Conservation (phyloP, 1,284 basidiomycete genomes). For the Apiotrichum gracile region DNA sequence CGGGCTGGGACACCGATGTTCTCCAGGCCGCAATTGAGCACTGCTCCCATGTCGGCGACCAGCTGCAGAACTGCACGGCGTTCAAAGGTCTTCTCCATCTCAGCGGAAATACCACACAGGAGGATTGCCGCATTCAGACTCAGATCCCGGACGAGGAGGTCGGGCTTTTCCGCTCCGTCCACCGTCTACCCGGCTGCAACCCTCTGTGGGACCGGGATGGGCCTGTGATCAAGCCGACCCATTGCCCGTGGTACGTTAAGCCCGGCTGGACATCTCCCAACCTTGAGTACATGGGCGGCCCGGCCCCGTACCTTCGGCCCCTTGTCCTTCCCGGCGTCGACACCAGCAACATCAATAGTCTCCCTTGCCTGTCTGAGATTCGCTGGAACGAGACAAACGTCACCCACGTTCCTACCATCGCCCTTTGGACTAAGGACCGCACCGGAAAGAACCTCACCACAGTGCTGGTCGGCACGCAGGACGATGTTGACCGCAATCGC, state of each 20-base stretch:
- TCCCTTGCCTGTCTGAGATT: neutral
- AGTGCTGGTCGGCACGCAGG: no score
- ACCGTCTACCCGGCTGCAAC: slow-evolving; percentile 11
- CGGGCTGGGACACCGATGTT: slow-evolving; percentile 6
- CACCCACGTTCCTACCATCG: no score
- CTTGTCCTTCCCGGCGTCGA: no score
- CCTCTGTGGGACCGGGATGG: neutral
- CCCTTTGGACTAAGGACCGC: no score
- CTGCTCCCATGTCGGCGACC: neutral
- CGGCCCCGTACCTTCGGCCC: neutral
- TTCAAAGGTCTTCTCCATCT: neutral
- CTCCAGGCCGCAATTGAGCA: slow-evolving; percentile 1
- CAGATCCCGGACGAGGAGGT: slow-evolving; percentile 14
- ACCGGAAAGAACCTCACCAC: no score
- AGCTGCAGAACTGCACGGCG: neutral
- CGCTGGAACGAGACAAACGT: no score
- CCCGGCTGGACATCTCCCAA: neutral
- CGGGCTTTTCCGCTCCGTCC: slow-evolving; percentile 2
- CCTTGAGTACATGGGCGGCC: neutral
- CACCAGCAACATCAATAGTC: no score
- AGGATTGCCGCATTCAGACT: slow-evolving; percentile 6
- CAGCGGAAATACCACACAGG: neutral
- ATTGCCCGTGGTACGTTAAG: neutral
- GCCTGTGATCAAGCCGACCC: neutral
- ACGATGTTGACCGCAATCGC: no score